These are phyloP conservation scores for Hirsutella minnesotensis DNA, from an alignment of 2,329 filamentous ascomycete genomes.

Conservation along the genomic window DNA sequence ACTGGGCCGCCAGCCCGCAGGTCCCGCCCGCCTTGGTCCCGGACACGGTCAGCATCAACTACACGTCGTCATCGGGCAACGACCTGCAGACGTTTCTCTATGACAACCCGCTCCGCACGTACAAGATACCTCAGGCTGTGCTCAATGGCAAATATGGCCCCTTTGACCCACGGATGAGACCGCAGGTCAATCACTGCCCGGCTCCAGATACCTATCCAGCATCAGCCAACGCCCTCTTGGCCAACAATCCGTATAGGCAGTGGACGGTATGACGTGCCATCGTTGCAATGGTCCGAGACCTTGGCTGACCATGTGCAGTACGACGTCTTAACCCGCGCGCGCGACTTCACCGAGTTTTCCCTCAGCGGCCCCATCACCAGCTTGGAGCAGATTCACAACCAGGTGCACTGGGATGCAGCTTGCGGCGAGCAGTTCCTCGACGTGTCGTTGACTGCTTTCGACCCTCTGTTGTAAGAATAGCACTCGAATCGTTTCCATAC, in stretches of 20 bases:
- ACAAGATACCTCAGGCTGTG: constrained; percentile 31
- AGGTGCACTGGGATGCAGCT: constrained; percentile 26
- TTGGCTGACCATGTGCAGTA: constrained; percentile 20
- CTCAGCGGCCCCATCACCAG: constrained; percentile 23
- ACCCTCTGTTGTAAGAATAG: constrained; percentile 28
- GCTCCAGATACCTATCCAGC: constrained; percentile 24
- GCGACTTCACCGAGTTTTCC: constrained; percentile 22
- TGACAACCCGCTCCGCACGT: constrained; percentile 40
- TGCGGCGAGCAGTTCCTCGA: constrained; percentile 28
- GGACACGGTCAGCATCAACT: constrained; percentile 24
- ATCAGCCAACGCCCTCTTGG: constrained; percentile 23
- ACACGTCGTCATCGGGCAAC: constrained; percentile 21
- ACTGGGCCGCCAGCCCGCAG: constrained; percentile 32
- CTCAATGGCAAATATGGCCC: constrained; percentile 25
- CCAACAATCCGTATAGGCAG: constrained; percentile 21
- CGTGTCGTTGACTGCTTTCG: constrained; percentile 27
- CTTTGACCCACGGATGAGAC: constrained; percentile 14
- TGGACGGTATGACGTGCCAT: constrained; percentile 24
- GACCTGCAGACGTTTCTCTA: constrained; percentile 19
- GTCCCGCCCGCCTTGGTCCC: constrained; percentile 28
- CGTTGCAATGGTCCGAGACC: not conserved
- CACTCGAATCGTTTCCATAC: not conserved
- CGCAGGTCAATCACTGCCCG: constrained; percentile 28
- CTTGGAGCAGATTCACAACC: constrained; percentile 30
- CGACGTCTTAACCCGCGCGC: constrained; percentile 24